Evolutionary conservation across 2,329 filamentous ascomycete genomes (phyloP), one percentile per base, ranked within the genome.

Genomic region (Fusarium ambrosium): DNA sequence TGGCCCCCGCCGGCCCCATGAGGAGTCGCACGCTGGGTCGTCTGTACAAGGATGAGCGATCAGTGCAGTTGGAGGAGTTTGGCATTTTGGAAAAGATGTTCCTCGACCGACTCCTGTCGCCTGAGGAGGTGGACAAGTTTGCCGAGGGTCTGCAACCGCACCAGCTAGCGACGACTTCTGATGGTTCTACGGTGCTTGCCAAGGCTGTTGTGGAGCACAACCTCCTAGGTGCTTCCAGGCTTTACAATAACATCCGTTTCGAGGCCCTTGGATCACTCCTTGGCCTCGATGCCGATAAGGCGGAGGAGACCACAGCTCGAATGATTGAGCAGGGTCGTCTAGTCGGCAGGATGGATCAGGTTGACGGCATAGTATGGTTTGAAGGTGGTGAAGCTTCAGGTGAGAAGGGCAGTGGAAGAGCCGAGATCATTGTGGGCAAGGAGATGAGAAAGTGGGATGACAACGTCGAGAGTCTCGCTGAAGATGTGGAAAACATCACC

Each of bases 141-240:
- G 93, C 95, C 0, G 87, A 93, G 77, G 92, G 92, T 62, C 87
- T 99, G 59, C 89, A 91, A 66, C 93, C 94, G 24, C 97, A 99
- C 84, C 97, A 99, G 84, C 91, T 98, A 3, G 97, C 97, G 27
- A 92, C 91, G 72, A 98, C 95, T 0, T 89, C 94, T 0, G 97
- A 99, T 82, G 97, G 97, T 2, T 94, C 93, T 20, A 99, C 97
- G 0, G 97, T 98, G 6, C 89, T 99, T 39, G 94, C 94, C 79
- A 96, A 95, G 82, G 97, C 97, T 8, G 94, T 99, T 11, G 92
- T 98, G 20, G 97, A 99, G 85, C 97, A 99, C 85, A 99, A 99
- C 81, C 87, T 99, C 18, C 91, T 98, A 24, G 95, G 93, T 22
- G 94, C 93, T 2, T 98, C 95, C 55, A 89, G 91, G 58, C 85